Conservation (phyloP, 768 basidiomycete genomes). For the Lactarius trivialis region DNA sequence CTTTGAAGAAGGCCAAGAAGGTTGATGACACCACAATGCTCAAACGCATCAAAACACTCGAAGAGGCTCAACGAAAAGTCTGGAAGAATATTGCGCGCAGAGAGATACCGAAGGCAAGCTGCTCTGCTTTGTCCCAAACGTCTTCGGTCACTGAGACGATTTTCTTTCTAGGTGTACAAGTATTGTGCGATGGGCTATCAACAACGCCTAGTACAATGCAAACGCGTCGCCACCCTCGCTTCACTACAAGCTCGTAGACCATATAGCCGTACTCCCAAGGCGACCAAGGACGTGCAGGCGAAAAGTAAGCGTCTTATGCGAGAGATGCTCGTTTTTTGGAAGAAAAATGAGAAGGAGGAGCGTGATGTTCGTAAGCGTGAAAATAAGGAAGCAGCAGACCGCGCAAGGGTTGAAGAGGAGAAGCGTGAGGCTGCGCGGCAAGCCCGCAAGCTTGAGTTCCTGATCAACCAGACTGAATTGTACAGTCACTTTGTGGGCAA, state of each 20-base stretch:
- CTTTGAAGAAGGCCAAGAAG: slow-evolving; percentile 70
- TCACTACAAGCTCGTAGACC: slow-evolving; percentile 75
- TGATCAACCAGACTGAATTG: slow-evolving; percentile 97
- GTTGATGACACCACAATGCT: slow-evolving; percentile 64
- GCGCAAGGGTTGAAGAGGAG: slow-evolving; percentile 85
- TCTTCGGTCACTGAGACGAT: background rate
- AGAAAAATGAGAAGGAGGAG: slow-evolving; percentile 96
- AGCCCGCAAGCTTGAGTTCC: slow-evolving; percentile 93
- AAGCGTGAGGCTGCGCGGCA: slow-evolving; percentile 89
- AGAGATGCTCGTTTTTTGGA: slow-evolving; percentile 97
- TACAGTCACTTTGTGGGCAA: slow-evolving; percentile 99
- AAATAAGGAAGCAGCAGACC: slow-evolving; percentile 88
- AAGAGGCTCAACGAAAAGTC: slow-evolving; percentile 81
- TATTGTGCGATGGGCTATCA: slow-evolving; percentile 62
- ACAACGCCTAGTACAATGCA: slow-evolving; percentile 59
- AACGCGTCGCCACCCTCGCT: slow-evolving; percentile 68
- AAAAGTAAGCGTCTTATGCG: slow-evolving; percentile 87
- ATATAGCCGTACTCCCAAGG: slow-evolving; percentile 66
- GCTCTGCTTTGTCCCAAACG: background rate
- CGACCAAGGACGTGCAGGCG: slow-evolving; percentile 73
- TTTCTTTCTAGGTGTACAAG: slow-evolving; percentile 60
- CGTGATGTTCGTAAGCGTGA: slow-evolving; percentile 87
- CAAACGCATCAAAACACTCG: slow-evolving; percentile 69
- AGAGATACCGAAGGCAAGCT: slow-evolving; percentile 73
- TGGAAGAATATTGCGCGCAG: slow-evolving; percentile 84